A percentile compares a stretch with the other conserved stretches of the same genome.
These are phyloP conservation scores for Wickerhamiella sergipiensis DNA, from an alignment of 805 yeast genomes.

Conservation along the genomic window DNA sequence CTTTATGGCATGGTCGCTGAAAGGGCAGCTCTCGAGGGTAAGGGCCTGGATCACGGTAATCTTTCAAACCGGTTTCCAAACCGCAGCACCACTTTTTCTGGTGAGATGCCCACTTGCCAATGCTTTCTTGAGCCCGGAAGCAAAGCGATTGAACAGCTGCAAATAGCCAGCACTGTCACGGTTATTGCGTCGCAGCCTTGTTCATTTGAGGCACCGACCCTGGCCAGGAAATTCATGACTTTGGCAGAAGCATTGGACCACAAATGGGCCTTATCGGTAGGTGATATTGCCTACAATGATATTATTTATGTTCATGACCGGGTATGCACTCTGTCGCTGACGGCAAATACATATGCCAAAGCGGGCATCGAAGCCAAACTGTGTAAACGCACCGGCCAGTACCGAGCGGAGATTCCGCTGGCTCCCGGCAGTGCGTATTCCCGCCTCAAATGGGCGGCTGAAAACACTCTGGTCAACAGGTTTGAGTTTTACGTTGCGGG, in stretches of 20 bases:
- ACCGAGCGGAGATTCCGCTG: constrained; percentile 1
- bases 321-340: constrained; percentile 3
- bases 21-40: not conserved
- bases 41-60: not conserved
- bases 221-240: not conserved
- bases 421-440: constrained; percentile 5
- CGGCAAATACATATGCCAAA: constrained; percentile 7
- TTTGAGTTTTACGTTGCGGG: constrained; percentile 2
- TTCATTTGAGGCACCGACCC: not conserved
- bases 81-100: no score
- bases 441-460: constrained; percentile 8
- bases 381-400: constrained; percentile 1
- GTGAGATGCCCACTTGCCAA: not conserved
- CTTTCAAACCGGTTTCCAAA: no score
- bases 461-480: constrained; percentile 5
- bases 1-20: not conserved
- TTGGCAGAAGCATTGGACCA: not conserved
- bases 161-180: not conserved
- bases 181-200: not conserved
- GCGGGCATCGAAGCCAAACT: constrained; percentile 11
- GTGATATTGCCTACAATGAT: not conserved
- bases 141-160: not conserved
- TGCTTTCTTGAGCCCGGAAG: not conserved
- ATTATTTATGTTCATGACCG: constrained; percentile 2
- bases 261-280: not conserved